Evolutionary conservation across 148 eudicot species (phyloP).

Genomic region (Fagopyrum tataricum): DNA sequence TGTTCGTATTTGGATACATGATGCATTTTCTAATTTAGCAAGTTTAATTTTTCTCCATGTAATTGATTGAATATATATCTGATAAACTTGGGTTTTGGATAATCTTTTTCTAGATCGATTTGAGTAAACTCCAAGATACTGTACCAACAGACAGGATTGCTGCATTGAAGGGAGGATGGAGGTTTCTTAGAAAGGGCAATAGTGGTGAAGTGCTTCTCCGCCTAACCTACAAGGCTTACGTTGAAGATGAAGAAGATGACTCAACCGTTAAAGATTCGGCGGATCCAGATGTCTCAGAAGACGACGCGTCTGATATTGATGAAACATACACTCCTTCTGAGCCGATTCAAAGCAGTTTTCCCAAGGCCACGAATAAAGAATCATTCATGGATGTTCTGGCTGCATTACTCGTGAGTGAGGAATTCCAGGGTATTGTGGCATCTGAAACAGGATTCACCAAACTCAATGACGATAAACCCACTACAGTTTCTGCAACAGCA

Average conservation of each 20-base stretch:
- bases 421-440: constrained; percentile 86
- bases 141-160: constrained; percentile 83
- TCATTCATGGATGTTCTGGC: constrained; percentile 92
- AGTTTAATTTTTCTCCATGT: not conserved
- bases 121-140: constrained; percentile 79
- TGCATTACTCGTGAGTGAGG: constrained; percentile 89
- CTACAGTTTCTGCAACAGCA: constrained; percentile 25
- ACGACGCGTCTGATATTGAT: constrained; percentile 67
- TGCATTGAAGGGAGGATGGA: constrained; percentile 73
- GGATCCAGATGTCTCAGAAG: constrained; percentile 50
- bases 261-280: constrained; percentile 23
- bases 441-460: constrained; percentile 58
- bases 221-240: constrained; percentile 90
- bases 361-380: constrained; percentile 44
- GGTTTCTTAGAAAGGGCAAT: constrained; percentile 46
- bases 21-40: not conserved
- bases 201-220: constrained; percentile 80
- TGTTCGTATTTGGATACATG: not conserved
- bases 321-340: constrained; percentile 39
- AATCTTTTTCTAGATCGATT: constrained; percentile 52
- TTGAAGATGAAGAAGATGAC: constrained; percentile 97
- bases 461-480: constrained; percentile 24
- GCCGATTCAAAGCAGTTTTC: constrained; percentile 24
- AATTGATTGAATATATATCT: not conserved
- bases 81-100: not conserved